phyloP scores from a whole-genome alignment of 1,284 basidiomycete genomes.

The Cryptococcus sp. region DNA sequence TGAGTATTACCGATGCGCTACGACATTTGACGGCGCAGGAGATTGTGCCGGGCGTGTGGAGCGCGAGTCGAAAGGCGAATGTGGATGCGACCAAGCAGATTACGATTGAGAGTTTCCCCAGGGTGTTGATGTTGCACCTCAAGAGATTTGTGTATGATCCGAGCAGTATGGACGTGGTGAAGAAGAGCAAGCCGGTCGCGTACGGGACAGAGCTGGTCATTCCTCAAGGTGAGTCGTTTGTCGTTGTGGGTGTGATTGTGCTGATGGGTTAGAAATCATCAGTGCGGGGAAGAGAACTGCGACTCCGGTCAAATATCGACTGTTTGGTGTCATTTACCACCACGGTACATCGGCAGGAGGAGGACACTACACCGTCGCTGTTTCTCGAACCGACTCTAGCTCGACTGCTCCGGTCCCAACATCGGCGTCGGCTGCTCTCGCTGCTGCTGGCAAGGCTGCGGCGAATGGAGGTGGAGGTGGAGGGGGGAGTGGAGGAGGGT shows the following conservation, averaged over 20 bases:
- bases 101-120: slow-evolving; percentile 77
- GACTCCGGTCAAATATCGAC: slow-evolving; percentile 62
- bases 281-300: slow-evolving; percentile 53
- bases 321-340: slow-evolving; percentile 94
- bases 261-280: slow-evolving; percentile 57
- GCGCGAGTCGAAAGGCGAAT: slow-evolving; percentile 55
- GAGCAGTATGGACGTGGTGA: slow-evolving; percentile 55
- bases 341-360: slow-evolving; percentile 86
- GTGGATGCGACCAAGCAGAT: slow-evolving; percentile 84
- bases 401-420: neutral
- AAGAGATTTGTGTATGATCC: slow-evolving; percentile 90
- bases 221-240: slow-evolving; percentile 53
- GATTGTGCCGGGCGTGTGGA: slow-evolving; percentile 65
- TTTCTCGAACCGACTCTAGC: slow-evolving; percentile 56
- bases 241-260: no score
- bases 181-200: slow-evolving; percentile 73
- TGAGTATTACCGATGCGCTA: slow-evolving; percentile 78
- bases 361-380: slow-evolving; percentile 93
- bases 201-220: slow-evolving; percentile 77
- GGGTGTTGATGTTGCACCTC: slow-evolving; percentile 81
- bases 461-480: no score
- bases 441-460: no score
- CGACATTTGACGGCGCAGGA: slow-evolving; percentile 74
- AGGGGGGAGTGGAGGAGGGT: slow-evolving; percentile 56
- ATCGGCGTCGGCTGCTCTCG: no score